phyloP scores from a whole-genome alignment of 805 yeast genomes.

The Ogataea ganodermae region DNA sequence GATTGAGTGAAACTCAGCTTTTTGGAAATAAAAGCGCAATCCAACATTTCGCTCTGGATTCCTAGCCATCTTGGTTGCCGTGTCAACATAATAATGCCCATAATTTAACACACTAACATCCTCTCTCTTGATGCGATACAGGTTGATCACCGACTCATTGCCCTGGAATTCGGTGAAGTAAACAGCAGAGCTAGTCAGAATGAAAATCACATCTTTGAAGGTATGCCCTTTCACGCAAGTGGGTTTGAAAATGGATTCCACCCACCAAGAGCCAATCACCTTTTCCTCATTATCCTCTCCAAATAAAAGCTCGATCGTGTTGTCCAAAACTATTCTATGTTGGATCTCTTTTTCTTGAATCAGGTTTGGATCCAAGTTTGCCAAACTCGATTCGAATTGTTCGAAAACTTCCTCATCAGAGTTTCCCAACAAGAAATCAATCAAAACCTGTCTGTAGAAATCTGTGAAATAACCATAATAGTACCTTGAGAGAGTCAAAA shows the following conservation, averaged over 20 bases:
- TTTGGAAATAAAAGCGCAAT: constrained; percentile 18
- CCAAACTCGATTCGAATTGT: constrained; percentile 41
- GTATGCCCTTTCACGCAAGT: constrained; percentile 13
- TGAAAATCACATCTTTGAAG: constrained; percentile 28
- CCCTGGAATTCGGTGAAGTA: constrained; percentile 28
- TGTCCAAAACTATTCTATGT: constrained; percentile 19
- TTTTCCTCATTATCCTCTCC: constrained; percentile 20
- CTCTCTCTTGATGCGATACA: constrained; percentile 23
- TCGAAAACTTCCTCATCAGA: constrained; percentile 37
- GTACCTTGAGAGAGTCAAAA: constrained; percentile 43
- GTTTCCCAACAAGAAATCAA: constrained; percentile 44
- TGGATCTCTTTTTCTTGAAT: constrained; percentile 19
- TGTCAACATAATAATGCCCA: constrained; percentile 30
- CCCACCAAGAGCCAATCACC: constrained; percentile 39
- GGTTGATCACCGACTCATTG: constrained; percentile 19
- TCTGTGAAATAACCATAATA: constrained; percentile 47
- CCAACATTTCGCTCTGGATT: constrained; percentile 39
- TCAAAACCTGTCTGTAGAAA: constrained; percentile 44
- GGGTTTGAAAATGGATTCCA: constrained; percentile 19
- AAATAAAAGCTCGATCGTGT: constrained; percentile 19
- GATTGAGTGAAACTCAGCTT: constrained; percentile 1
- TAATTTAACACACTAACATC: constrained; percentile 29
- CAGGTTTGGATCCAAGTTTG: constrained; percentile 33
- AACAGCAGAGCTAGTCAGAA: constrained; percentile 27
- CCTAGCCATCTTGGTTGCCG: constrained; percentile 22